A percentile compares a stretch with the other conserved stretches of the same genome.
Conservation (phyloP, 129 eudicot genomes). For the Cynara cardunculus region DNA sequence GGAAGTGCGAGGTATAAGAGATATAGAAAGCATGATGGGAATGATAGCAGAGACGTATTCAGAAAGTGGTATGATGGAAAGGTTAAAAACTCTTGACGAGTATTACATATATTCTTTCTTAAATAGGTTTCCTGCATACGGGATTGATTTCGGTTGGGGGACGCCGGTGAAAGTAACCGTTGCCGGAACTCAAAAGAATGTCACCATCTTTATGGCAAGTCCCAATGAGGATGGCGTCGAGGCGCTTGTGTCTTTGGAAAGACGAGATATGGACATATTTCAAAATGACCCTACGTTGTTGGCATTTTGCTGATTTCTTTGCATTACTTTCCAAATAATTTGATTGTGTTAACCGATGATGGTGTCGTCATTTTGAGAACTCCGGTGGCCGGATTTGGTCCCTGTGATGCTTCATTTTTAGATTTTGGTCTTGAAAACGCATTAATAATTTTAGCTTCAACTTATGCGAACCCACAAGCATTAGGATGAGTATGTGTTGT, state of each 20-base stretch:
- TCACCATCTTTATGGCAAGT: neutral
- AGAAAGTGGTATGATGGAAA: neutral
- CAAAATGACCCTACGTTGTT: neutral
- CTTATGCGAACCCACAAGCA: too few relatives aligned
- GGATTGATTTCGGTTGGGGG: neutral
- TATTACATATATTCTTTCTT: neutral
- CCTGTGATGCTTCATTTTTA: too few relatives aligned
- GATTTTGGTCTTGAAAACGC: too few relatives aligned
- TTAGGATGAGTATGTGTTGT: too few relatives aligned
- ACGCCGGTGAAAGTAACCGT: neutral
- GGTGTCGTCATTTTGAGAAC: too few relatives aligned
- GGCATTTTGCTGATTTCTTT: neutral
- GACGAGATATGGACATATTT: neutral
- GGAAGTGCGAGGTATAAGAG: neutral
- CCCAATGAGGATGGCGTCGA: neutral
- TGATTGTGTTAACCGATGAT: too few relatives aligned
- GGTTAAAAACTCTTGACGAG: neutral
- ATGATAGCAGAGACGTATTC: neutral
- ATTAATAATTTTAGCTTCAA: too few relatives aligned
- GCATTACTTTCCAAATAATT: too few relatives aligned
- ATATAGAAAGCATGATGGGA: neutral
- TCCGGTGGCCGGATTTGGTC: too few relatives aligned
- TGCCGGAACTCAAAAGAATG: neutral
- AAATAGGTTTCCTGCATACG: neutral
- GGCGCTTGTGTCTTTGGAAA: neutral